Conservation (phyloP, 2,329 filamentous ascomycete genomes). For the Aaosphaeria arxii region DNA sequence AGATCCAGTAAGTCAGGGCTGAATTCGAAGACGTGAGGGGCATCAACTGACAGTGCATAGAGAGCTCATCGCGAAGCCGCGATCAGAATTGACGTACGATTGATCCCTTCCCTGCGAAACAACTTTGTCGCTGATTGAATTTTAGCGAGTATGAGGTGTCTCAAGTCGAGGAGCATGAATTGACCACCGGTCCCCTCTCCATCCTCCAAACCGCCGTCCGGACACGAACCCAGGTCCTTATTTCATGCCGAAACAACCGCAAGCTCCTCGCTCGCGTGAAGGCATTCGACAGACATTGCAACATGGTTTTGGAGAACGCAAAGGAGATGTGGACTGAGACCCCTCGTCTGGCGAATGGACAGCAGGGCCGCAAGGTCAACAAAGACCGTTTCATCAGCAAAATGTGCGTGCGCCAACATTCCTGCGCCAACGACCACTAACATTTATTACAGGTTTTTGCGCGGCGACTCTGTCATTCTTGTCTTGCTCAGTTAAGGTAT, state of each 20-base stretch:
- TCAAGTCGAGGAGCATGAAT: constrained; percentile 75
- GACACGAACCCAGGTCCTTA: constrained; percentile 91
- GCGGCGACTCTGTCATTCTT: constrained; percentile 84
- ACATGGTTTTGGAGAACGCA: constrained; percentile 97
- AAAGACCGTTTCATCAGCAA: constrained; percentile 99
- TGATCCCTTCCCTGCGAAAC: constrained; percentile 1
- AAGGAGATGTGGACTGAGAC: constrained; percentile 99
- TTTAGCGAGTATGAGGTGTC: constrained; percentile 85
- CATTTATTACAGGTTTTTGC: constrained; percentile 62
- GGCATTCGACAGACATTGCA: constrained; percentile 97
- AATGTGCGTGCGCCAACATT: constrained; percentile 60
- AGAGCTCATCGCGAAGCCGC: constrained; percentile 85
- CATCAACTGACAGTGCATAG: constrained; percentile 44
- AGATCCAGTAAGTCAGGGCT: constrained; percentile 40
- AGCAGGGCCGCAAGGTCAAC: constrained; percentile 87
- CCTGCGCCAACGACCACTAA: constrained; percentile 8
- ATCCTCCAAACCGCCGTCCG: constrained; percentile 96
- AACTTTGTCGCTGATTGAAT: constrained; percentile 15
- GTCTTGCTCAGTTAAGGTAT: constrained; percentile 69
- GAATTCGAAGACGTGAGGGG: background rate
- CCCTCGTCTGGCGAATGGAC: constrained; percentile 75
- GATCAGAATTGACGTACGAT: constrained; percentile 84
- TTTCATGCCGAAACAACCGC: constrained; percentile 96
- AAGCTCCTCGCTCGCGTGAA: constrained; percentile 97
- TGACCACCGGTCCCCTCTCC: constrained; percentile 77